Evolutionary conservation across 148 eudicot genomes (phyloP).

Genomic region (Rhododendron ovatum): DNA sequence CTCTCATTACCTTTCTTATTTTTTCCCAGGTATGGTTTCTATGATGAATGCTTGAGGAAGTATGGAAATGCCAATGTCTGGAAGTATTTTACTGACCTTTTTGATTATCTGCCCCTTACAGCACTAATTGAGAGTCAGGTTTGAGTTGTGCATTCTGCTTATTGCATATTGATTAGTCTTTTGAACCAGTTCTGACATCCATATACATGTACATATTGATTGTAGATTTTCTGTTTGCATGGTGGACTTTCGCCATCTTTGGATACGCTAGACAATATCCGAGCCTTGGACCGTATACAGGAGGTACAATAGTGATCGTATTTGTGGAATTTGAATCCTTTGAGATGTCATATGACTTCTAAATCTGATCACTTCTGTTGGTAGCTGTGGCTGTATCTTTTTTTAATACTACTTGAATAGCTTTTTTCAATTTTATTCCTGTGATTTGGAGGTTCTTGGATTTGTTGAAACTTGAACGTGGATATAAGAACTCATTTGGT

Average conservation of each 20-base stretch:
- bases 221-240: constrained; percentile 86
- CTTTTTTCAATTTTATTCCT: neutral
- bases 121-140: constrained; percentile 99
- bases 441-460: neutral
- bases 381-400: neutral
- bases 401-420: neutral
- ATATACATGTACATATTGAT: constrained; percentile 7
- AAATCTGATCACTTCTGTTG: neutral
- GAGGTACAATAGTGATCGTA: constrained; percentile 45
- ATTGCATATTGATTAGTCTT: neutral
- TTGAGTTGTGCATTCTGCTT: constrained; percentile 15
- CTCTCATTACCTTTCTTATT: neutral
- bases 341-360: neutral
- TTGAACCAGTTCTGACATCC: neutral
- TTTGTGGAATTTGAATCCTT: neutral
- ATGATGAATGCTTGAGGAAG: constrained; percentile 97
- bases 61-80: constrained; percentile 97
- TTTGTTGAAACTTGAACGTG: neutral
- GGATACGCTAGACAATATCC: constrained; percentile 88
- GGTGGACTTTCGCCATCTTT: constrained; percentile 97
- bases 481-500: neutral
- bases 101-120: constrained; percentile 94
- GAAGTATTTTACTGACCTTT: constrained; percentile 95
- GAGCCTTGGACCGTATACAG: constrained; percentile 92
- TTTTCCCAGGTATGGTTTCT: constrained; percentile 77